Percentiles rank a stretch among this genome's conserved stretches.
Conservation (phyloP, 176 grass and related monocot species). For the Musa schizocarpa region DNA sequence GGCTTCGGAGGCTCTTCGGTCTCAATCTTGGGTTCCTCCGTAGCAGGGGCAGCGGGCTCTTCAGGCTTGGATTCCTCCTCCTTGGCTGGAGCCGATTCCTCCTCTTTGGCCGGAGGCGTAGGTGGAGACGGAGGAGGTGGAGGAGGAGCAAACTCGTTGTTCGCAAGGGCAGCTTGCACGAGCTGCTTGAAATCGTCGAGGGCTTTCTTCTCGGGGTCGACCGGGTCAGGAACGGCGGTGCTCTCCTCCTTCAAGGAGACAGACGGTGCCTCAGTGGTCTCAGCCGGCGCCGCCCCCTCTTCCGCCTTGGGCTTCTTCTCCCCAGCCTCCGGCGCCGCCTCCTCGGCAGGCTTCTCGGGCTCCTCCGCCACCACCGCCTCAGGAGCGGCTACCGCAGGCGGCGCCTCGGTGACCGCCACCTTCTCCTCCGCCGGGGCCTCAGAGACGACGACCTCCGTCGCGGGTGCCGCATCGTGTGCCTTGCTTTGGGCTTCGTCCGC, state of each 20-base stretch:
- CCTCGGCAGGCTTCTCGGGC: not conserved
- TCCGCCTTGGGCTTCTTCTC: slow-evolving; percentile 36
- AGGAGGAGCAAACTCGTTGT: slow-evolving; percentile 20
- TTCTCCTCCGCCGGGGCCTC: slow-evolving; percentile 30
- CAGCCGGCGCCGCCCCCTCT: not conserved
- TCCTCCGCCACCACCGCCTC: not conserved
- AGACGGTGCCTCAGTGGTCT: not conserved
- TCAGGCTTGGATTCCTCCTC: slow-evolving; percentile 13
- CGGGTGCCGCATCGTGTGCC: not conserved
- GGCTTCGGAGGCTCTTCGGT: not conserved
- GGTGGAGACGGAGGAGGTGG: not conserved
- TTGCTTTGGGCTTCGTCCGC: slow-evolving; percentile 11
- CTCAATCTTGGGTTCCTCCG: not conserved
- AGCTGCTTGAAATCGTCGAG: slow-evolving; percentile 31
- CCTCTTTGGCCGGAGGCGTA: not conserved
- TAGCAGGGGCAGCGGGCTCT: not conserved
- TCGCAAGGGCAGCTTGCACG: slow-evolving; percentile 23
- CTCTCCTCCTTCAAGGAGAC: slow-evolving; percentile 36
- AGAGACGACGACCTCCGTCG: not conserved
- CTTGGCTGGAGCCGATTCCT: not conserved
- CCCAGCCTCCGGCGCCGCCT: slow-evolving; percentile 50
- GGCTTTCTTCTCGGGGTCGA: slow-evolving; percentile 40
- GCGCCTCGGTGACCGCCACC: slow-evolving; percentile 22
- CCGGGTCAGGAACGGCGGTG: slow-evolving; percentile 27
- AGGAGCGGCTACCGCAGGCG: not conserved